Base-by-base conservation (phyloP, 2,329 filamentous ascomycete species). In the Ascochyta clinopodiicola region DNA sequence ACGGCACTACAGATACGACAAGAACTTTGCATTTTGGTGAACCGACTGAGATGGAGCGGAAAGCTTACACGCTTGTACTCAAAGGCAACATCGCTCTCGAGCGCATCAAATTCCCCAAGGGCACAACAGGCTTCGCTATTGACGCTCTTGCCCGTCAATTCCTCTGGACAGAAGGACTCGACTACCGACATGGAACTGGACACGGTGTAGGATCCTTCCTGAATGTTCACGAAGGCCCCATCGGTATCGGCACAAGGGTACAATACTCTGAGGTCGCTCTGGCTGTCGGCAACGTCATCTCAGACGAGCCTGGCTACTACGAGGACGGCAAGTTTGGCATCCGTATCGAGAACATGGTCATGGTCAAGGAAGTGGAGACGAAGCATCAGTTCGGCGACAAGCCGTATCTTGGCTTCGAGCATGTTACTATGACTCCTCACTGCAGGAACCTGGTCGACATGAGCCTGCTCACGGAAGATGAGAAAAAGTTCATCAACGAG, bases 211-310 rank as follows among this genome's bases (percentile, higher is more conserved):
- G 95, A 25, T 96, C 92, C 1, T 99, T 89, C 77, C 80, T 99
- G 64, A 99, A 99, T 64, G 95, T 99, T 0, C 95, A 99, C 73
- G 95, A 99, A 78, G 95, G 95, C 0, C 95, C 95, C 1, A 96
- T 99, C 59, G 95, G 95, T 19, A 96, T 99, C 57, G 95, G 95
- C 25, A 97, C 93, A 9, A 85, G 95, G 39, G 86, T 96, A 35
- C 91, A 96, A 67, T 97, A 94, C 72, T 89, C 91, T 0, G 95
- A 99, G 72, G 93, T 98, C 6, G 84, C 95, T 0, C 82, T 99
- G 27, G 86, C 91, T 0, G 83, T 91, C n/a, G 95, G 95, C 39
- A 97, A 99, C 68, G 94, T 99, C 36, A 86, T 98, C 48, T 98
- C 94, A 1, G 92, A 97, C 69, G 92, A 99, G 76, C 95, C 95